phyloP scores from a whole-genome alignment of 306 rosid genomes.

The Cyamopsis tetragonoloba region DNA sequence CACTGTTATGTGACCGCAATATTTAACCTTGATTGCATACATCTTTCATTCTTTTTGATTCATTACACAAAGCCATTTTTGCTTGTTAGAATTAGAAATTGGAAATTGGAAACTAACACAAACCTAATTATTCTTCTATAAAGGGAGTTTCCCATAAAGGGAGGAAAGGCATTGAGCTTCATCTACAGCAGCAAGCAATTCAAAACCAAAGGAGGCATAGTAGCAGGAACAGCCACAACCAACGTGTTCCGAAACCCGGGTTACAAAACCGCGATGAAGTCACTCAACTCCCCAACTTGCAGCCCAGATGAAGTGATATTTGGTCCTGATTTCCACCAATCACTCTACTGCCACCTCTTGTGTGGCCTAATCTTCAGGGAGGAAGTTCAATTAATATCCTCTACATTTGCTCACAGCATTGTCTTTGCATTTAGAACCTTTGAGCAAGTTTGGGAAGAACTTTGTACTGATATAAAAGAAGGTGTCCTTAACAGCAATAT shows the following conservation, averaged over 20 bases:
- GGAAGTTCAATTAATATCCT: conserved; percentile 53
- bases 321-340: conserved; percentile 79
- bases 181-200: conserved; percentile 78
- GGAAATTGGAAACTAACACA: not conserved
- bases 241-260: conserved; percentile 45
- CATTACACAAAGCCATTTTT: not conserved
- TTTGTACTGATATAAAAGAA: conserved; percentile 52
- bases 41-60: not conserved
- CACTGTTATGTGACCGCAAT: no score
- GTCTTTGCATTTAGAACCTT: conserved; percentile 71
- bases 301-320: conserved; percentile 90
- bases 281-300: conserved; percentile 51
- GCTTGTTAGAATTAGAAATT: no score
- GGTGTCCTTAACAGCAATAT: conserved; percentile 58
- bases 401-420: conserved; percentile 84
- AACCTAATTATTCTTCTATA: not conserved
- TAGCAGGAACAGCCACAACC: conserved; percentile 86
- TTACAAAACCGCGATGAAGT: conserved; percentile 43
- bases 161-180: conserved; percentile 77
- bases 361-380: conserved; percentile 70
- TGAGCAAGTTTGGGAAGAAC: conserved; percentile 77
- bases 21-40: no score
- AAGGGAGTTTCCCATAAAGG: conserved; percentile 71
- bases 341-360: conserved; percentile 85
- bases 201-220: conserved; percentile 67